A percentile compares a stretch with the other conserved stretches of the same genome.
Evolutionary conservation across 2,329 filamentous ascomycete species (phyloP).

Genomic region (Botrytis medusae): DNA sequence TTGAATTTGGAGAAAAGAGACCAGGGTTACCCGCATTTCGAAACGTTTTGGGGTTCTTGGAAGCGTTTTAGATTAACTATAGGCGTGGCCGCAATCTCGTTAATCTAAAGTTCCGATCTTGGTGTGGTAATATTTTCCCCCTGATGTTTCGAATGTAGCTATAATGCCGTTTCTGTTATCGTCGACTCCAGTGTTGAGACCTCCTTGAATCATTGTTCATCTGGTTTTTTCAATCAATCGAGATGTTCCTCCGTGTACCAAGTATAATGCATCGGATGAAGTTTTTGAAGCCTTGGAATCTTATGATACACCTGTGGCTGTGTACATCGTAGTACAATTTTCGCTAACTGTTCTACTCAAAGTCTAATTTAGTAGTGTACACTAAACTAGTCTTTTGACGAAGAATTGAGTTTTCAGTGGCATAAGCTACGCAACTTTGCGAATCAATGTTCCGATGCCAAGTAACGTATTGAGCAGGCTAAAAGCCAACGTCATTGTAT

Average conservation of each 20-base stretch:
- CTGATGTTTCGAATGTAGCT: neutral
- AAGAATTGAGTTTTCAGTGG: neutral
- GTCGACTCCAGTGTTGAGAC: neutral
- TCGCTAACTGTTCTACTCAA: neutral
- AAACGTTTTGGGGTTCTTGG: neutral
- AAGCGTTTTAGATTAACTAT: slow-evolving; percentile 5
- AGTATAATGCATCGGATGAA: neutral
- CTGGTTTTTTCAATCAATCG: neutral
- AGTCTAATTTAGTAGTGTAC: neutral
- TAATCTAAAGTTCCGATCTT: neutral
- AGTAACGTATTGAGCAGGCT: neutral
- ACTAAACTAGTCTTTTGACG: too few species aligned
- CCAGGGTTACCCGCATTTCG: neutral
- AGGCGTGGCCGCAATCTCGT: neutral
- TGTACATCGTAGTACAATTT: neutral
- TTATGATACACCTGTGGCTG: neutral
- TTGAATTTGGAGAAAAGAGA: neutral
- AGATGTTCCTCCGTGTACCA: neutral
- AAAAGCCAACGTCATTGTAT: neutral
- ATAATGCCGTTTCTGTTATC: too few species aligned
- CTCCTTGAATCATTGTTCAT: neutral
- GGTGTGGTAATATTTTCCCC: neutral
- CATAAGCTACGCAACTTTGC: neutral
- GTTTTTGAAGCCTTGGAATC: neutral
- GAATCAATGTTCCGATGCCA: neutral